Evolutionary conservation across 495 filamentous ascomycete species (phyloP).

Genomic region (Opeltia flavorubescens): DNA sequence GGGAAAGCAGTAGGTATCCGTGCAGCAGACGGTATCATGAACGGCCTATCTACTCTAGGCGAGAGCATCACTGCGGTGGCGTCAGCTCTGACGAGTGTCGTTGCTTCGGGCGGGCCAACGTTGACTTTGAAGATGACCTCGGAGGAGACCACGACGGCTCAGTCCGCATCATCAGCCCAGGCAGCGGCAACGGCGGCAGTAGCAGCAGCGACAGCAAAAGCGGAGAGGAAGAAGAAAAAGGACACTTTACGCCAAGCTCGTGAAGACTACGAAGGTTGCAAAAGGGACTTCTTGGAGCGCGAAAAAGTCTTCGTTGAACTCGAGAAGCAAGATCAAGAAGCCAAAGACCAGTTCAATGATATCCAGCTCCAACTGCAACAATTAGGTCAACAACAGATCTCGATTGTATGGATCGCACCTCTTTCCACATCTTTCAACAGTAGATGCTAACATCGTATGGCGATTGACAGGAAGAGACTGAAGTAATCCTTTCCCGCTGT

Average conservation of each 20-base stretch:
- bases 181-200: background rate
- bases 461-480: background rate
- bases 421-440: background rate
- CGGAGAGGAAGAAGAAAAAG: background rate
- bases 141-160: too few species aligned
- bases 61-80: too few species aligned
- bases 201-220: background rate
- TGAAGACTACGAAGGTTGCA: background rate
- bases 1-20: too few species aligned
- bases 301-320: background rate
- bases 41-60: too few species aligned
- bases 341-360: background rate
- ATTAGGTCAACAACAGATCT: background rate
- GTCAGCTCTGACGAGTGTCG: too few species aligned
- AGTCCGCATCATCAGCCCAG: too few species aligned
- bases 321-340: background rate
- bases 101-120: background rate
- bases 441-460: background rate
- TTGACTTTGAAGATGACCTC: background rate
- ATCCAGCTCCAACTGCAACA: background rate
- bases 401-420: background rate
- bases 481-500: background rate
- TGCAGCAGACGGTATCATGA: too few species aligned
- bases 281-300: background rate
- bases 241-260: background rate